A percentile compares a stretch with the other conserved stretches of the same genome.
Evolutionary conservation across 768 basidiomycete species (phyloP).

Genomic region (Megacollybia marginata): DNA sequence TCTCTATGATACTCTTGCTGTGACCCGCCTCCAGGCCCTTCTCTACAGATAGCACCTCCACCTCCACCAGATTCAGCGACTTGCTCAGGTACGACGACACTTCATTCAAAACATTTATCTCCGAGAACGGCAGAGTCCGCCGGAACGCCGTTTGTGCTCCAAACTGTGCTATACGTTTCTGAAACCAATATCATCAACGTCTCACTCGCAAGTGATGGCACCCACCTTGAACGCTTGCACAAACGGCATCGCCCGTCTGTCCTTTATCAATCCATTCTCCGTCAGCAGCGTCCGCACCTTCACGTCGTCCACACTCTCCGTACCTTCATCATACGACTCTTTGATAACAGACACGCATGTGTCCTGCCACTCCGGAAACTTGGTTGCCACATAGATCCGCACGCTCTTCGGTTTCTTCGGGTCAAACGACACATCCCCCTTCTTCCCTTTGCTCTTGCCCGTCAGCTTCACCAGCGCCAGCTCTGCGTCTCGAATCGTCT

Average conservation of each 20-base stretch:
- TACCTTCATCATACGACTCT: slow-evolving; percentile 51
- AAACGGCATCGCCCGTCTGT: slow-evolving; percentile 95
- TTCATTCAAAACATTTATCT: slow-evolving; percentile 61
- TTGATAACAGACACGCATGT: slow-evolving; percentile 68
- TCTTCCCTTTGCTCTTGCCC: slow-evolving; percentile 68
- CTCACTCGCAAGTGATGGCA: not conserved
- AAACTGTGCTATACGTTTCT: slow-evolving; percentile 80
- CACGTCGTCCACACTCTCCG: slow-evolving; percentile 73
- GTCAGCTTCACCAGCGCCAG: slow-evolving; percentile 69
- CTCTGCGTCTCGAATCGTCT: slow-evolving; percentile 88
- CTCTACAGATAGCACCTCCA: slow-evolving; percentile 62
- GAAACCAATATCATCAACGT: slow-evolving; percentile 2
- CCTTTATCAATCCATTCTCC: slow-evolving; percentile 79
- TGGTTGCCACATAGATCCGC: slow-evolving; percentile 82
- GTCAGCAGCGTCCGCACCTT: slow-evolving; percentile 64
- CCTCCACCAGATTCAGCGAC: slow-evolving; percentile 61
- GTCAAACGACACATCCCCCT: slow-evolving; percentile 55
- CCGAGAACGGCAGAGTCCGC: slow-evolving; percentile 77
- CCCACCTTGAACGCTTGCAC: slow-evolving; percentile 87
- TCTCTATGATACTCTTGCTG: slow-evolving; percentile 64
- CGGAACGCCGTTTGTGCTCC: slow-evolving; percentile 75
- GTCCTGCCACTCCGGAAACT: slow-evolving; percentile 94
- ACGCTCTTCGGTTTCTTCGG: slow-evolving; percentile 81
- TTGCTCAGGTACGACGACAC: slow-evolving; percentile 78
- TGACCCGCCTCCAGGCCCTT: slow-evolving; percentile 59